Evolutionary conservation across 2,329 filamentous ascomycete species (phyloP), one percentile per base, ranked within the genome.

Genomic region (Cladosporium sp.): DNA sequence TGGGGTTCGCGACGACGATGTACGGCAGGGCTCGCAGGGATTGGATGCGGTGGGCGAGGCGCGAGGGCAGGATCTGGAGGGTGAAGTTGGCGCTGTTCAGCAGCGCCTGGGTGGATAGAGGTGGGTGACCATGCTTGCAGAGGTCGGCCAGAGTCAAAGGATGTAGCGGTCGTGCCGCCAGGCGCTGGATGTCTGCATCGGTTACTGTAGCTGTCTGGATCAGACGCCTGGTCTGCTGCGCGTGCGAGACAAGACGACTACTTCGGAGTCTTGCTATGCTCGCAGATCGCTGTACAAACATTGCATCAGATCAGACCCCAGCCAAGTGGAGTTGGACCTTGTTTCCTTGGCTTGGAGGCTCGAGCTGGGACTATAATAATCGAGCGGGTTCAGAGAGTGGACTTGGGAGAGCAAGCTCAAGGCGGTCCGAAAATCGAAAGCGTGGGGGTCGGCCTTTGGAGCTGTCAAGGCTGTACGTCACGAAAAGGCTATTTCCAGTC

Each of bases 1-100:
- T 92, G 0, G 93, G 92, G 76, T 99, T 98, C n/a, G 94, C 93
- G 28, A 99, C 95, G 64, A 99, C 94, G 69, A 99, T 98, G 79
- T 94, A 99, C 0, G 95, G 95, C 10, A 99, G 87, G 76, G 96
- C 97, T 69, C 93, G 90, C 21, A 99, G 84, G 51, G 93, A 92
- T 77, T 97, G 91, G 69, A 99, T 96, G 65, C 95, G 92, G 76
- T 96, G 92, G 28, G 95, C 95, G 28, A 99, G 88, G 43, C 95
- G 92, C 58, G 95, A 91, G 16, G 95, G 95, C 11, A 98, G 88
- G 62, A 97, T 90, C 30, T 90, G 91, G 70, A 98, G 89, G 14
- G 95, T 96, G 81, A 98, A 98, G 81, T 97, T 97, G 68, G 95
- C 95, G 1, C 93, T 97, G 43, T 90, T 88, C 72, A 97, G 88